Evolutionary conservation across 768 basidiomycete species (phyloP).

Genomic region (Candolleomyces aberdarensis): DNA sequence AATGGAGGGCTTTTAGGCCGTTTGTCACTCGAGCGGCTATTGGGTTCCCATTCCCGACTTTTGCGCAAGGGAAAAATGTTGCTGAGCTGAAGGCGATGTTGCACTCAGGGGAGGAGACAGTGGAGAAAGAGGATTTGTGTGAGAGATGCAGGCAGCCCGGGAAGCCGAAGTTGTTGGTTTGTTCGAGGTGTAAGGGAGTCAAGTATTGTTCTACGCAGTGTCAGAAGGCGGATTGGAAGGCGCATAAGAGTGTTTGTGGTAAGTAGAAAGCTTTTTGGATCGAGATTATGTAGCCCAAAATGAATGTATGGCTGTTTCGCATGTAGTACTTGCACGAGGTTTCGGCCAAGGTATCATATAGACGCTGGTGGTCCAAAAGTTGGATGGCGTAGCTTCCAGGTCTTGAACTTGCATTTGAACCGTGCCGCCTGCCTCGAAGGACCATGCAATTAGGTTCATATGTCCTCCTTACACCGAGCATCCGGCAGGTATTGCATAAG

Average conservation of each 20-base stretch:
- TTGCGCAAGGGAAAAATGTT: slow-evolving; percentile 38
- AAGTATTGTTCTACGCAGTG: slow-evolving; percentile 44
- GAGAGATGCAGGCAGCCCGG: slow-evolving; percentile 14
- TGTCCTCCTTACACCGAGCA: too few relatives aligned
- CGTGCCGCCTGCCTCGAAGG: too few relatives aligned
- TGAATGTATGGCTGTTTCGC: too few relatives aligned
- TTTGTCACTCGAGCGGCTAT: slow-evolving; percentile 49
- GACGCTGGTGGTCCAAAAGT: too few relatives aligned
- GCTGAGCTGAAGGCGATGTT: not conserved
- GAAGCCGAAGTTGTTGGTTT: slow-evolving; percentile 26
- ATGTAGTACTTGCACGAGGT: too few relatives aligned
- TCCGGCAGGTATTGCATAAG: too few relatives aligned
- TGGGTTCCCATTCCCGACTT: slow-evolving; percentile 48
- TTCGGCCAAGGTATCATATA: too few relatives aligned
- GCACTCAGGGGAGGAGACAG: not conserved
- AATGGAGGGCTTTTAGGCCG: slow-evolving; percentile 38
- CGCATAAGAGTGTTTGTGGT: slow-evolving; percentile 36
- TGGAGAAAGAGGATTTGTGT: slow-evolving; percentile 5
- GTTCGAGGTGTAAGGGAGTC: slow-evolving; percentile 33
- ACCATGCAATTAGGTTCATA: too few relatives aligned
- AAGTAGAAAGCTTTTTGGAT: not conserved
- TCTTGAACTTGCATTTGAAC: too few relatives aligned
- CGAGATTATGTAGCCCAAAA: too few relatives aligned
- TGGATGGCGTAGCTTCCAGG: too few relatives aligned
- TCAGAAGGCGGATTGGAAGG: slow-evolving; percentile 46